A percentile compares a stretch with the other conserved stretches of the same genome.
Conservation (phyloP, 2,329 filamentous ascomycete species). For the Hypoxylon sp. region DNA sequence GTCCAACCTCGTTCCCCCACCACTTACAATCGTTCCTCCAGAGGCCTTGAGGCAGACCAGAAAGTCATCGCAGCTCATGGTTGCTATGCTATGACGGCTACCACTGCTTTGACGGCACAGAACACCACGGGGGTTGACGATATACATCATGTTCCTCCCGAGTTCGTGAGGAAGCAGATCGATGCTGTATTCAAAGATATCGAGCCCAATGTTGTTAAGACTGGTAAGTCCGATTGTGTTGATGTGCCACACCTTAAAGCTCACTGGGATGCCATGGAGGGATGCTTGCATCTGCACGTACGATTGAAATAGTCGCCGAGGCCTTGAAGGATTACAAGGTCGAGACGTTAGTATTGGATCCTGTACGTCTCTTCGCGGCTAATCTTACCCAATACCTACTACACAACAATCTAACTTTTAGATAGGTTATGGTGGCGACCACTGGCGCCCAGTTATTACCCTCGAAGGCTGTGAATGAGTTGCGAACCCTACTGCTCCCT, state of each 20-base stretch:
- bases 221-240: constrained; percentile 66
- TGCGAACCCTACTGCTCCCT: constrained; percentile 69
- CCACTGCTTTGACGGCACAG: constrained; percentile 93
- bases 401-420: constrained; percentile 7
- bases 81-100: constrained; percentile 96
- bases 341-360: constrained; percentile 73
- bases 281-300: constrained; percentile 80
- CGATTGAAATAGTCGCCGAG: constrained; percentile 73
- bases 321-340: constrained; percentile 67
- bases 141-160: constrained; percentile 80
- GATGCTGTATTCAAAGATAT: constrained; percentile 85
- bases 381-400: background rate
- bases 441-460: constrained; percentile 77
- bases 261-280: constrained; percentile 57
- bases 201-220: constrained; percentile 89
- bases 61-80: constrained; percentile 92
- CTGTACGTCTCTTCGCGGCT: constrained; percentile 60
- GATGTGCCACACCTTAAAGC: background rate
- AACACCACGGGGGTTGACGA: constrained; percentile 86
- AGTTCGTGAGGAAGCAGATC: constrained; percentile 85
- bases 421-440: constrained; percentile 89
- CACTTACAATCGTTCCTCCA: constrained; percentile 49
- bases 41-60: constrained; percentile 93
- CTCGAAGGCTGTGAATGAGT: constrained; percentile 66
- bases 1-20: constrained; percentile 10